Base-by-base conservation (phyloP, 2,329 filamentous ascomycete species). In the Talaromyces verruculosus region DNA sequence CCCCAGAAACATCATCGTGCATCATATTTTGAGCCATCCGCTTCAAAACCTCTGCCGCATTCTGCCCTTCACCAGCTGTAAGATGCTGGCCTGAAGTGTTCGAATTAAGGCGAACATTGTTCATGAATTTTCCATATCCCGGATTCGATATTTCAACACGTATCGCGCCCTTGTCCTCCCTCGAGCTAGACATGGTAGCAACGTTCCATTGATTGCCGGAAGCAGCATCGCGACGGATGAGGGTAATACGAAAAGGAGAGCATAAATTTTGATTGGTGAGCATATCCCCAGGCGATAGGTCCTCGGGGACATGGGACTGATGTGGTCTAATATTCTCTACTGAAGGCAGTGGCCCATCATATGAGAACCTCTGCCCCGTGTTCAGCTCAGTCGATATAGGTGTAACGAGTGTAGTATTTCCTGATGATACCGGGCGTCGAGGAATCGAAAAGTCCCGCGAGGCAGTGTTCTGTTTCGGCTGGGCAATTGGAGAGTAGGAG, bases 201-300 rank as follows among this genome's bases (percentile, higher is more conserved):
- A 93, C 84, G 72, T 93, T 93, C 89, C 90, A 92, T 75, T 93
- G 91, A 64, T 83, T 83, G 7, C 87, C 87, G 8, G 88, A 86
- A 25, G 84, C 82, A 0, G 89, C 89, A 73, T 93, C 89, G 69
- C 90, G 86, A n/a, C 91, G 88, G 71, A 93, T 92, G 15, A 93
- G 76, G 0, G 87, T 89, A 55, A 83, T 75, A 64, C 75, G 74
- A 61, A 80, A 80, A 1, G 76, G 71, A n/a, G 71, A 67, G 37
- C 22, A 25, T n/a, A 58, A 13, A 19, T 25, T 64, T 33, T 64
- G 45, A 17, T 61, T 25, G 8, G 60, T 41, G 30, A 30, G 65
- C 22, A 53, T 49, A 17, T 25, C 43, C 7, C 30, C 25, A 13
- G 25, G 60, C 7, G 41, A 73, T 10, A 73, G 76, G 5, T 37